Base-by-base conservation (phyloP, 2,329 filamentous ascomycete genomes). In the Hymenoscyphus occultus region DNA sequence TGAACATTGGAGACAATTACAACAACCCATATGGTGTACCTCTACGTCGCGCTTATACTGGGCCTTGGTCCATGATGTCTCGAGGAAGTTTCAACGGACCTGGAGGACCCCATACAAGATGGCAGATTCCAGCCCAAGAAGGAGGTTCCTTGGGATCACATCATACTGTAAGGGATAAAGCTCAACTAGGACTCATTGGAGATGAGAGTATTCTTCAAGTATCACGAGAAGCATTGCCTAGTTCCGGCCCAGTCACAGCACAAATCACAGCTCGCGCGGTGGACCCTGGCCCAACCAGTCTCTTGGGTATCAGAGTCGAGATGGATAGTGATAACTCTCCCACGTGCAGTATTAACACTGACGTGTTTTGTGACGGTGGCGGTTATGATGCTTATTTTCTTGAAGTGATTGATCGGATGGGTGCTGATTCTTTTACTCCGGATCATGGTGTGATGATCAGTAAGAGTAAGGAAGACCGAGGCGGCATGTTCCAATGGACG, bases 361-460 rank as follows among this genome's bases (percentile, higher is more conserved):
- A 66, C n/a, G 32, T 56, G 7, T 65, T 48, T 22, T 68, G 67
- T 22, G 67, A 68, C n/a, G 67, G 67, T 0, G 64, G 67, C 1
- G 64, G 60, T 4, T 68, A 65, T 16, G 63, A 65, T 31, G 61
- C 58, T 19, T 68, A 65, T 28, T 57, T 60, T n/a, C 31, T 68
- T 12, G 67, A 68, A 61, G 67, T 66, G 0, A 45, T 68, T 5
- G 67, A 68, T 22, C 51, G 67, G 16, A 61, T 68, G 62, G 67
- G 67, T 5, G 62, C 67, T 0, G 67, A 68, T 19, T 66, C 64
- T 13, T 68, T 66, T 57, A 58, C 51, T 2, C 62, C 67, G 16
- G 67, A 68, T 22, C 63, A 62, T 4, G 67, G 67, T 16, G 67
- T 68, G 31, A 66, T 68, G 64, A 66, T 68, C 16, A 65, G 64